phyloP scores from a whole-genome alignment of 768 basidiomycete species.

The Trichaptum fuscoviolaceum region DNA sequence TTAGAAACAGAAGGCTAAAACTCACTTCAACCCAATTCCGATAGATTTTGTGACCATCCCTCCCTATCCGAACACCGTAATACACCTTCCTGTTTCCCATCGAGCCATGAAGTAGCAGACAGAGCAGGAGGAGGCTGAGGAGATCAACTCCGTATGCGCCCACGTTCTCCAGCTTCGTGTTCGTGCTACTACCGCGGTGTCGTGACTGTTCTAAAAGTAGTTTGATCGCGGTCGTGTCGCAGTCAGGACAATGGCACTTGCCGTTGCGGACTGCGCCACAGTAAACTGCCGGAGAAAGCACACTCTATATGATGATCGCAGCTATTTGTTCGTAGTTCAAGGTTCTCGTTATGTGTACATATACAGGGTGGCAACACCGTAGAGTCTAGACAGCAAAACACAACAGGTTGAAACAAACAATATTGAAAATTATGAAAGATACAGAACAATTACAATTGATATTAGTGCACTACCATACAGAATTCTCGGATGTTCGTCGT shows the following conservation, averaged over 20 bases:
- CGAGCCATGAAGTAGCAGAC: neutral
- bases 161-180: slow-evolving; percentile 1
- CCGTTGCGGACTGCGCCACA: too few relatives aligned
- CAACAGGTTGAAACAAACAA: neutral
- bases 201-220: neutral
- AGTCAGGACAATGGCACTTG: too few relatives aligned
- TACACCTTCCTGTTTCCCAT: slow-evolving; percentile 30
- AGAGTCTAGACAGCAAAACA: neutral
- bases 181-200: neutral
- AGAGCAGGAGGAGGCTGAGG: neutral
- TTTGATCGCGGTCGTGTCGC: neutral
- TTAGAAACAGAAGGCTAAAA: neutral
- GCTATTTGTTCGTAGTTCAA: too few relatives aligned
- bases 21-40: slow-evolving; percentile 55
- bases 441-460: neutral
- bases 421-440: neutral
- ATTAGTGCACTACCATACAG: neutral
- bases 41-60: slow-evolving; percentile 54
- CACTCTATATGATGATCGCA: too few relatives aligned
- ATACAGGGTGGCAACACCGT: neutral
- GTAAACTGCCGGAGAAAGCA: too few relatives aligned
- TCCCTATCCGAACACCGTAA: slow-evolving; percentile 57
- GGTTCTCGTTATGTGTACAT: too few relatives aligned
- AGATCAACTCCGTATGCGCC: neutral
- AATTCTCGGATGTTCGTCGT: neutral